Base-by-base conservation (phyloP, 2,329 filamentous ascomycete species). In the Aspergillus bombycis region DNA sequence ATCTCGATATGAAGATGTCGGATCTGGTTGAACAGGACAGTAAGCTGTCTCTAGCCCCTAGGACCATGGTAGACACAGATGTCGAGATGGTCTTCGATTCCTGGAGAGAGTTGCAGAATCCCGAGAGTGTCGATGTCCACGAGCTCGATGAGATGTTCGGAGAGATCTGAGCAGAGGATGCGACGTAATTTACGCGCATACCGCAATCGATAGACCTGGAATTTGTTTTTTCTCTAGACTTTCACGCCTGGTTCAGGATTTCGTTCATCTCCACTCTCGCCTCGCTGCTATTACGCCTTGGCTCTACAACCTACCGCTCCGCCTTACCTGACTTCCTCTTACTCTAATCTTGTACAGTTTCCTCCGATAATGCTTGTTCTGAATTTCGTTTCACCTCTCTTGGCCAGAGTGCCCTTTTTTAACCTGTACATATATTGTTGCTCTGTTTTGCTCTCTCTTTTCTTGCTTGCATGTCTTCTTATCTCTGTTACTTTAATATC, bases 91-190 rank as follows among this genome's bases (percentile, higher is more conserved):
- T 80, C 58, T 74, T 79, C 64, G 79, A 80, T 50, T 81, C 82
- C 80, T 90, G 91, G 73, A 85, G 85, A 75, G 85, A 87, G 63
- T 78, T 88, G 72, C 84, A 85, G 75, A 93, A 89, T 75, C 93
- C 94, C 1, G 95, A 98, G 81, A 91, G 89, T 68, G 90, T 98
- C 70, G 93, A 96, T 77, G 87, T 98, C 56, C 93, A 97, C 54
- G 95, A 99, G 82, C 88, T 98, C 28, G 94, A 98, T 74, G 88
- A 91, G 71, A 86, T 97, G 76, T 87, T 97, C 72, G 89, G 91
- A 74, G 89, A 87, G 69, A 92, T 88, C 77, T 93, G 80, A 84
- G 64, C 63, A 30, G 46, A 16, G 52, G 60, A 41, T 38, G 32
- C 28, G 21, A 52, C 10, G 23, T 28, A 19, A 10, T 19, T 28